Evolutionary conservation across 352 stramenopile genomes (phyloP).

Genomic region (Pythium phragmiticola): DNA sequence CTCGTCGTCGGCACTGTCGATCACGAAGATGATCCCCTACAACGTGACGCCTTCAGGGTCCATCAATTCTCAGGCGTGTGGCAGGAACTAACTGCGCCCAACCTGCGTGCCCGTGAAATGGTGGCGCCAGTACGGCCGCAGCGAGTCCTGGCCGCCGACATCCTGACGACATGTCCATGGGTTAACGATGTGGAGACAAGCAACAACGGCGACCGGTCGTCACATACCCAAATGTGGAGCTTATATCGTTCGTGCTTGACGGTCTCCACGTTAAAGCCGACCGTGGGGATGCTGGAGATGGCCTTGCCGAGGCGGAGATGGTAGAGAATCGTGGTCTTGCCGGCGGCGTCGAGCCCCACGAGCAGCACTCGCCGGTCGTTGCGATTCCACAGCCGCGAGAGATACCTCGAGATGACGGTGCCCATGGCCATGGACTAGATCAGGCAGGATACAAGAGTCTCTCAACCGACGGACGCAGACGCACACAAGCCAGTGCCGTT

Average conservation of each 20-base stretch:
- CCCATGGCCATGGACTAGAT: conserved; percentile 57
- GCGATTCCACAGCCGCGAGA: conserved; percentile 71
- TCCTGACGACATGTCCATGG: conserved; percentile 35
- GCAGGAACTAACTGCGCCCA: background rate
- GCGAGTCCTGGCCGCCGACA: conserved; percentile 74
- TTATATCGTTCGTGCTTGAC: conserved; percentile 72
- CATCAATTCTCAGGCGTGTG: background rate
- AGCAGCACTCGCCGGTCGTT: conserved; percentile 77
- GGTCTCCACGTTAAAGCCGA: conserved; percentile 85
- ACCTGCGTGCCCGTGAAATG: conserved; percentile 85
- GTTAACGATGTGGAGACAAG: background rate
- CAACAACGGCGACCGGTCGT: background rate
- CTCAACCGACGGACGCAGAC: background rate
- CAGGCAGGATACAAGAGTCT: background rate
- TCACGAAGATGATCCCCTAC: conserved; percentile 81
- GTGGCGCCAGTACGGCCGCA: conserved; percentile 82
- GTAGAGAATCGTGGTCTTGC: conserved; percentile 85
- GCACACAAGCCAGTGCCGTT: background rate
- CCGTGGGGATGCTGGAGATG: conserved; percentile 76
- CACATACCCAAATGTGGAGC: conserved; percentile 71
- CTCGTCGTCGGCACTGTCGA: conserved; percentile 71
- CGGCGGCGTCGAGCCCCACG: conserved; percentile 69
- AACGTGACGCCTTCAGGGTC: background rate
- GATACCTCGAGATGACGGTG: conserved; percentile 61
- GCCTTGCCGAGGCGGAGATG: conserved; percentile 71